Conservation (phyloP, 2,329 filamentous ascomycete genomes). For the Clonostachys rhizophaga region DNA sequence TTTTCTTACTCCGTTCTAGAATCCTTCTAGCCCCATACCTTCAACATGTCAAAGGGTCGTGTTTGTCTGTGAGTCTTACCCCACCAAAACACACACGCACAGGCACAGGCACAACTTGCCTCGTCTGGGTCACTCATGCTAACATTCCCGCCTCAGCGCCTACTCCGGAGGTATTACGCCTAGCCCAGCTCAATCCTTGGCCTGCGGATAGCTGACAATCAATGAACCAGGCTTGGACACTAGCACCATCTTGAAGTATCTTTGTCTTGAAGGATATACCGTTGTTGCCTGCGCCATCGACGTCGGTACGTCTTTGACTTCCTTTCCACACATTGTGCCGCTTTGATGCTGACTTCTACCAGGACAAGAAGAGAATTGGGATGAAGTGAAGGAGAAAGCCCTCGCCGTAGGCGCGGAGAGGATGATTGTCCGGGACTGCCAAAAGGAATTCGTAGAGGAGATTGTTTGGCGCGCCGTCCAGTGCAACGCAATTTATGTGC, state of each 20-base stretch:
- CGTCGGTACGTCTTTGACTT: neutral
- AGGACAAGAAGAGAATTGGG: constrained; percentile 67
- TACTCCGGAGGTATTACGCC: constrained; percentile 11
- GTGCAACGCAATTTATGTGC: constrained; percentile 58
- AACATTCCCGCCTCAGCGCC: constrained; percentile 9
- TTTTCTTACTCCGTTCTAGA: too few species aligned
- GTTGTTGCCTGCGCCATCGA: constrained; percentile 1
- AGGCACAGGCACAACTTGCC: too few species aligned
- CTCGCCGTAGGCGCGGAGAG: constrained; percentile 9
- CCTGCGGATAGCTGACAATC: constrained; percentile 2
- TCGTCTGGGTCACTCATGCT: constrained; percentile 2
- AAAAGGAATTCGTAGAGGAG: constrained; percentile 69
- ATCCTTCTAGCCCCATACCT: neutral
- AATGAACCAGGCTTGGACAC: constrained; percentile 9
- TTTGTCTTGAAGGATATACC: constrained; percentile 6
- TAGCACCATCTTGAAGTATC: constrained; percentile 8
- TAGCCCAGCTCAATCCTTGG: neutral
- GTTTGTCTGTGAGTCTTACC: constrained; percentile 12
- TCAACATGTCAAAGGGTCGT: constrained; percentile 10
- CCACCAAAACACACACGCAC: neutral
- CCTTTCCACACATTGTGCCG: constrained; percentile 7
- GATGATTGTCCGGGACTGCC: constrained; percentile 55
- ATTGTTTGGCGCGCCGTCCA: constrained; percentile 73
- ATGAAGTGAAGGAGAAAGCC: constrained; percentile 63
- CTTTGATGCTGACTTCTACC: constrained; percentile 52